Evolutionary conservation across 208 protist genomes (phyloP).

Genomic region (Balamuthia mandrillaris): DNA sequence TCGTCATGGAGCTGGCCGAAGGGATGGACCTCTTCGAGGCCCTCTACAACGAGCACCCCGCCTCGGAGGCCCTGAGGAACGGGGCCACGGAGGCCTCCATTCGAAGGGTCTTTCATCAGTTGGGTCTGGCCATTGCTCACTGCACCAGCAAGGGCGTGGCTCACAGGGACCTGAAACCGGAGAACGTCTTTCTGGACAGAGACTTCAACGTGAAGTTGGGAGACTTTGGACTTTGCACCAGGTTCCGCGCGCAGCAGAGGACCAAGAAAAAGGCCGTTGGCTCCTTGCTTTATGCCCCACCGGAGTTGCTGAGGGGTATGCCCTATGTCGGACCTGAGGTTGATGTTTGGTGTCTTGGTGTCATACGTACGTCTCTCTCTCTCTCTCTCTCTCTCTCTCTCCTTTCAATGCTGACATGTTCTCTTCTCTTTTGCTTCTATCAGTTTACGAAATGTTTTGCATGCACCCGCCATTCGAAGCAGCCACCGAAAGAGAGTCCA

Average conservation of each 20-base stretch:
- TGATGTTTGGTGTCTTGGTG: background rate
- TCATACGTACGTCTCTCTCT: background rate
- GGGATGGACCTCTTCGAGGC: background rate
- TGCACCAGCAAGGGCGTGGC: background rate
- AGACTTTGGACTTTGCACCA: background rate
- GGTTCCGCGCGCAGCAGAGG: background rate
- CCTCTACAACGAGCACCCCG: background rate
- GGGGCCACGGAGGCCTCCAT: background rate
- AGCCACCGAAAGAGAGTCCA: background rate
- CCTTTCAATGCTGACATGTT: background rate
- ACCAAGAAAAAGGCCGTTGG: background rate
- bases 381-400: background rate
- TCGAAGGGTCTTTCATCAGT: background rate
- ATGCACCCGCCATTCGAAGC: background rate
- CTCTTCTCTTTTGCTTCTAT: background rate
- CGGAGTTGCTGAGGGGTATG: background rate
- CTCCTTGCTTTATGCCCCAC: background rate
- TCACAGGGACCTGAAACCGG: background rate
- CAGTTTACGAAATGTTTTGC: slow-evolving; percentile 1
- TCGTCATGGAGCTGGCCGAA: background rate
- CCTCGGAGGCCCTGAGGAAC: background rate
- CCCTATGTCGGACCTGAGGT: background rate
- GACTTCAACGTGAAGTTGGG: slow-evolving; percentile 5
- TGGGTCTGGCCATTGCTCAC: background rate
- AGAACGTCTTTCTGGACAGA: slow-evolving; percentile 8